Conservation (phyloP, 1,139 yeast genomes). For the Komagataea norvegica region DNA sequence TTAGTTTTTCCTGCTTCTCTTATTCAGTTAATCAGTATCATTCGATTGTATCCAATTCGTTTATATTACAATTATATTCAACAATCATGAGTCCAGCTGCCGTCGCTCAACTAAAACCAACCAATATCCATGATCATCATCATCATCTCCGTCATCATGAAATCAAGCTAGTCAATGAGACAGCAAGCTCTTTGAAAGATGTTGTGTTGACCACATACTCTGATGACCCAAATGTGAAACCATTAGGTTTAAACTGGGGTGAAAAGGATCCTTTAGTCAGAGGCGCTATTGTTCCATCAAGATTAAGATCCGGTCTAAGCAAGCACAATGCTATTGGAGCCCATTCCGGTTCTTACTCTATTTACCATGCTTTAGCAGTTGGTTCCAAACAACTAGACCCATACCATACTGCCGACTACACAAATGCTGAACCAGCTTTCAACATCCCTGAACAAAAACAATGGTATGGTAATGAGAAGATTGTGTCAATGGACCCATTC, state of each 20-base stretch:
- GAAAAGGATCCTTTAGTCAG: constrained; percentile 41
- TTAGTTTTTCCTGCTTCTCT: too few relatives aligned
- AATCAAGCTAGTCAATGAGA: constrained; percentile 24
- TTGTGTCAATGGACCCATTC: constrained; percentile 58
- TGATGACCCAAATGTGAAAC: constrained; percentile 42
- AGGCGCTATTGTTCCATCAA: constrained; percentile 55
- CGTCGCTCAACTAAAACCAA: not conserved
- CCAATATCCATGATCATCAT: not conserved
- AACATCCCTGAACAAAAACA: constrained; percentile 46
- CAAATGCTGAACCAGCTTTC: constrained; percentile 59
- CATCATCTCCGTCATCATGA: constrained; percentile 9
- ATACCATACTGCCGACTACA: constrained; percentile 50
- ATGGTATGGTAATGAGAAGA: constrained; percentile 50
- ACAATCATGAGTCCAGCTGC: constrained; percentile 9
- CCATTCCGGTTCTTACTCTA: constrained; percentile 54
- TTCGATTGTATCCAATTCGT: too few relatives aligned
- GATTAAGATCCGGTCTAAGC: constrained; percentile 41
- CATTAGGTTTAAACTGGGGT: constrained; percentile 49
- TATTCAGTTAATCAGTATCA: too few relatives aligned
- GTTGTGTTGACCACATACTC: constrained; percentile 47
- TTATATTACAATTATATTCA: too few relatives aligned
- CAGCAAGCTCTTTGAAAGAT: constrained; percentile 27
- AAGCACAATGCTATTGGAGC: constrained; percentile 55
- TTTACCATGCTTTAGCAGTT: constrained; percentile 57
- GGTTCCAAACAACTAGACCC: constrained; percentile 50